Evolutionary conservation across 805 yeast species (phyloP), one percentile per base, ranked within the genome.

Genomic region (Priceomyces castillae): DNA sequence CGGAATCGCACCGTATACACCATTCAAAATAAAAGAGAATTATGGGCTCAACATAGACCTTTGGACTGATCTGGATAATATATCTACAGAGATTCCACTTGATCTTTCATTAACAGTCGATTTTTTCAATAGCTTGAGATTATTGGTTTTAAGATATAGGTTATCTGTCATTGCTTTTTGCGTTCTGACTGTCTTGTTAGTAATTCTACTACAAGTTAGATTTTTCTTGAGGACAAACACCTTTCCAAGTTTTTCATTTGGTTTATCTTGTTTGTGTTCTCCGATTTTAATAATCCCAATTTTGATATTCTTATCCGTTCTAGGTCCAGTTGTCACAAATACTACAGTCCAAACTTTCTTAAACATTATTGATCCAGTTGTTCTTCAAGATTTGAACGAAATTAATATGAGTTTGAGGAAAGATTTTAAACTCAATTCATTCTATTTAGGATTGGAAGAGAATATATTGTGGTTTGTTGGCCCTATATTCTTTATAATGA

Each of bases 141-240:
- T 85, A 49, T 63, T 90, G 37, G 83, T 86, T 3, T 69, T 90
- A 51, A 72, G 95, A 43, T 92, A 86, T 61, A 74, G 99, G 54
- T 73, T 92, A 11, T 80, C 86, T 1, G 67, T 85, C 33, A 83
- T 86, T 3, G 74, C 90, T 1, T 74, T 86, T 42, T 90, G 95
- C 2, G 69, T 84, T 1, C 78, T 80, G 31, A 67, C 86, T 14
- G 73, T 82, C 1, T 62, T 80, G 0, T 44, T 79, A 14, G 75
- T 77, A 0, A 50, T 84, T 36, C 53, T 77, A 2, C 53, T 79
- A 16, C 97, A 90, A 58, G 67, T 84, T 40, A 53, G 53, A 28
- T 51, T 55, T 15, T 83, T 72, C 54, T 57, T 67, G 41, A 47
- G 62, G 26, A 50, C 55, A 2, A 53, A 53, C 7, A 58, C 53